Base-by-base conservation (phyloP, 2,329 filamentous ascomycete genomes). In the Aspergillus sp. region DNA sequence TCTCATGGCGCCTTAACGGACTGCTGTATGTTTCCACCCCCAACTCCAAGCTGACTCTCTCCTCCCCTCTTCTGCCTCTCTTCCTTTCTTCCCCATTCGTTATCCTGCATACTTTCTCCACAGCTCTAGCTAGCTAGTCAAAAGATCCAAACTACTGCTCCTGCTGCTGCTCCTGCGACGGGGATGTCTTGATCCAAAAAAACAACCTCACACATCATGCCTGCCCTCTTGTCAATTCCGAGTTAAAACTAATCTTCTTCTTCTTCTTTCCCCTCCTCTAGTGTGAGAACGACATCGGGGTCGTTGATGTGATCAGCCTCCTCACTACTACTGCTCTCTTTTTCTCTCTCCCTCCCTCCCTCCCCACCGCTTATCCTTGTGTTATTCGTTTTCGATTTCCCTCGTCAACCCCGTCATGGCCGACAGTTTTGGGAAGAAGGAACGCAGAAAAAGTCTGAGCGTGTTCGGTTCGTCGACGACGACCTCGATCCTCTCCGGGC, bases 391-490 rank as follows among this genome's bases (percentile, higher is more conserved):
- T 4, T 19, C 19, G 19, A 19, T 19, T 19, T 19, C 19, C 19
- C 4, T 19, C 10, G 10, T 7, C 28, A 26, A 7, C n/a, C 12
- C 27, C 56, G 50, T 52, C 47, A 65, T 65, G 62, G 56, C 62
- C 46, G 61, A 64, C 39, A 48, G 49, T 42, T 50, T 52, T 48
- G 53, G 47, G 42, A 61, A 59, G 52, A 64, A 60, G 49, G 56
- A 65, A 50, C 58, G 62, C 51, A 61, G 62, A 52, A 65, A 65
- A 52, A 65, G 61, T 43, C 47, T 64, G 32, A 60, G 61, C 43
- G 49, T 64, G 41, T 64, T 66, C 49, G 57, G 53, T 32, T 53
- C 61, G 29, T 58, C 57, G 10, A 51, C 58, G 35, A 48, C 53
- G 19, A 47, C 56, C 44, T 51, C 58, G 4, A 47, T 50, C 37